Conservation (phyloP, 257 asterid species). For the Petunia axillaris region DNA sequence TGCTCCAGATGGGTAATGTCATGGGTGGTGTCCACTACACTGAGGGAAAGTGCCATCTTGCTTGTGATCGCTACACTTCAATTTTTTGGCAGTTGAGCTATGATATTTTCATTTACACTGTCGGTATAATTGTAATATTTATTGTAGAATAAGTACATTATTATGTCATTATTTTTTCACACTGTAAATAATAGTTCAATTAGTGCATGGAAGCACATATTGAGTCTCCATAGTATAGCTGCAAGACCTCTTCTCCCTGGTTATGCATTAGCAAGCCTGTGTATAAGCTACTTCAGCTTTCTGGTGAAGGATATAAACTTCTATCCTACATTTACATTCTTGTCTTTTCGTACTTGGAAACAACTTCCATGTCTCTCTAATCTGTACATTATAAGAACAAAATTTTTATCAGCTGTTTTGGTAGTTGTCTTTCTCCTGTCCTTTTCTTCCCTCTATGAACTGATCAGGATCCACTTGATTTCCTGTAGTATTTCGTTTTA, state of each 20-base stretch:
- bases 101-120: not conserved
- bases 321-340: not conserved
- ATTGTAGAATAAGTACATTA: conserved; percentile 13
- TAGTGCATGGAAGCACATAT: not conserved
- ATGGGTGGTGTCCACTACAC: not conserved
- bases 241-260: conserved; percentile 8
- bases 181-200: not conserved
- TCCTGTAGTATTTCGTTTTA: not conserved
- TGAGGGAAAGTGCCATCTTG: not conserved
- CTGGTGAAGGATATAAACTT: conserved; percentile 10
- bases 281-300: conserved; percentile 19
- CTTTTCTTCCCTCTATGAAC: not conserved
- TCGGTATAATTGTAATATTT: not conserved
- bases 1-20: not conserved
- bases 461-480: conserved; percentile 11
- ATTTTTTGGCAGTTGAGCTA: conserved; percentile 18
- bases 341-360: conserved; percentile 6
- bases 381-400: not conserved
- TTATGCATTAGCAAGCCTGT: not conserved
- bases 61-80: conserved; percentile 19
- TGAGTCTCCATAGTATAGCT: not conserved
- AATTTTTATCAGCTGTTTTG: not conserved
- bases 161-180: conserved; percentile 7
- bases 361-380: not conserved
- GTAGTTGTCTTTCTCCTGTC: conserved; percentile 3